These are phyloP conservation scores for Hypoxylon sp. DNA, from an alignment of 2,329 filamentous ascomycete genomes.

Conservation along the genomic window DNA sequence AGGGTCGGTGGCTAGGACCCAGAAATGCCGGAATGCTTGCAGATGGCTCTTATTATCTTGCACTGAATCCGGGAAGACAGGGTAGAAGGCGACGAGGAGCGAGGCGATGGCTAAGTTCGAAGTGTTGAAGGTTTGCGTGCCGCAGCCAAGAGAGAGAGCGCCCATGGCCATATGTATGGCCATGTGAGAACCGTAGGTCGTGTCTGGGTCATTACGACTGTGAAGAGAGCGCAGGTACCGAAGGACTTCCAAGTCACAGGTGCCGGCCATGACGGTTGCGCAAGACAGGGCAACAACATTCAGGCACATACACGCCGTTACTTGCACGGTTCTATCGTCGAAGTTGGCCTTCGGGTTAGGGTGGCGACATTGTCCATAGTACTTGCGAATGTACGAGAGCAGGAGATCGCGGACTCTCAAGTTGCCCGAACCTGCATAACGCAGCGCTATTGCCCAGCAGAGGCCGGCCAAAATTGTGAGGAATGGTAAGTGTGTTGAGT, in stretches of 20 bases:
- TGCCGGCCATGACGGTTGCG: slow-evolving; percentile 94
- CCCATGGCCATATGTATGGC: slow-evolving; percentile 94
- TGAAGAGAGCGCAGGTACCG: slow-evolving; percentile 89
- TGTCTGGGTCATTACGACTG: slow-evolving; percentile 84
- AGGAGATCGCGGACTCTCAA: slow-evolving; percentile 81
- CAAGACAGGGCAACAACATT: slow-evolving; percentile 86
- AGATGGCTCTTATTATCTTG: slow-evolving; percentile 95
- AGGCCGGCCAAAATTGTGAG: slow-evolving; percentile 93
- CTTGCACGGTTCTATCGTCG: slow-evolving; percentile 85
- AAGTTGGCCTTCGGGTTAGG: slow-evolving; percentile 66
- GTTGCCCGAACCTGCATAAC: slow-evolving; percentile 80
- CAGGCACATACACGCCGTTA: slow-evolving; percentile 90
- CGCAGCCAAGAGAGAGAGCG: slow-evolving; percentile 89
- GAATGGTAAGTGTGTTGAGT: slow-evolving; percentile 88
- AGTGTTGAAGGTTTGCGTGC: slow-evolving; percentile 91
- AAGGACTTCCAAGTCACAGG: slow-evolving; percentile 87
- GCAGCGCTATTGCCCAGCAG: slow-evolving; percentile 82
- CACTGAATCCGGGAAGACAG: slow-evolving; percentile 87
- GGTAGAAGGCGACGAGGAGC: slow-evolving; percentile 92
- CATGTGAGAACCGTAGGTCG: slow-evolving; percentile 92
- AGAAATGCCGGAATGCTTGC: slow-evolving; percentile 96
- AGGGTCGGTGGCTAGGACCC: slow-evolving; percentile 92
- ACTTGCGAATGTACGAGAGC: slow-evolving; percentile 86
- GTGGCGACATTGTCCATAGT: slow-evolving; percentile 78
- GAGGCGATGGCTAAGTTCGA: slow-evolving; percentile 88